Base-by-base conservation (phyloP, 495 filamentous ascomycete species). In the Ascobolus immersus region DNA sequence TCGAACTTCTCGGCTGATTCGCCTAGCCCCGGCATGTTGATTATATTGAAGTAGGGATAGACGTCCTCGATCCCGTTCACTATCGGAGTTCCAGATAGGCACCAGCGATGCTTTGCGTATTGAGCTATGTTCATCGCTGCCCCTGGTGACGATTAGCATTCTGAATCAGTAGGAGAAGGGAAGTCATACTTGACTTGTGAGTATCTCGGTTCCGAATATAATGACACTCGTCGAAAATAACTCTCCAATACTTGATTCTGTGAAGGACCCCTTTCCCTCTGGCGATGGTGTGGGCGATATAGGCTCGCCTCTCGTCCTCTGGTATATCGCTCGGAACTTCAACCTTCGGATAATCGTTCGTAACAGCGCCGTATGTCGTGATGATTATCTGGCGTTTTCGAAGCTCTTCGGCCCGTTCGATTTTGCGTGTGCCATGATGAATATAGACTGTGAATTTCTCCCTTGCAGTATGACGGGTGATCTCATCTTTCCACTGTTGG, bases 61-160 rank as follows among this genome's bases (percentile, higher is more conserved):
- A 94, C 86, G 46, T 96, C 86, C 34, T 84, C 86, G 43, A 94
- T 93, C 21, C 86, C 73, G 48, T 93, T 92, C 45, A 93, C 86
- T 7, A 94, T 66, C 0, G 86, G 86, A 3, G 86, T 96, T 4
- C 86, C 86, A 30, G 75, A 84, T 19, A 94, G 64, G 45, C 86
- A 96, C 76, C 86, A 92, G 40, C 82, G 90, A 49, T 84, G 82
- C 11, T 64, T 67, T 34, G 72, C 74, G 28, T 77, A 69, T 29
- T 94, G 56, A 1, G 84, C 81, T n/a, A n/a, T n/a, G n/a, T n/a
- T n/a, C 51, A 90, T 91, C n/a, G 52, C 82, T 91, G 14, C 81
- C 80, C 46, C 75, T 80, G n/a, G 82, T 80, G 28, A 80, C 80
- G 53, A n/a, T n/a, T n/a, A n/a, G n/a, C n/a, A n/a, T n/a, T n/a